These are phyloP conservation scores for Ceratobasidium sp. DNA, from an alignment of 1,284 basidiomycete species.

Conservation along the genomic window DNA sequence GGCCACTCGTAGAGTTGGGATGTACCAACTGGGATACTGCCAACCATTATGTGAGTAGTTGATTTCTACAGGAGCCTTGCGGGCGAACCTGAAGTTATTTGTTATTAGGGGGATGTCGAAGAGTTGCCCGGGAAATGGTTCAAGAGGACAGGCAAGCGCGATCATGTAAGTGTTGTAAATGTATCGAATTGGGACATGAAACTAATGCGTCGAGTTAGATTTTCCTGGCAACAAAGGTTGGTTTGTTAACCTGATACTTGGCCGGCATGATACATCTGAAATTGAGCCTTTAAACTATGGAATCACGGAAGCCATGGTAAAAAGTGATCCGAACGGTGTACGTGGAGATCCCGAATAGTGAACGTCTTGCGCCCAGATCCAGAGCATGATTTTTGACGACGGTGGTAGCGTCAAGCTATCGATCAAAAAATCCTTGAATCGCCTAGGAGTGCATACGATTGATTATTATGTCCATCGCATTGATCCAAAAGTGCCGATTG, in stretches of 20 bases:
- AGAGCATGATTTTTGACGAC: no score
- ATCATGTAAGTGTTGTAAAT: slow-evolving; percentile 35
- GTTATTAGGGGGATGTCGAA: slow-evolving; percentile 8
- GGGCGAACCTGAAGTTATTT: background rate
- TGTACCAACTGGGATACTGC: slow-evolving; percentile 37
- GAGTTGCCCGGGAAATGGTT: slow-evolving; percentile 5
- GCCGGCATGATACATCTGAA: no score
- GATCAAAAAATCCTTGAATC: slow-evolving; percentile 52
- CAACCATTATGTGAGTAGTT: slow-evolving; percentile 14
- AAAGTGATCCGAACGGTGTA: background rate
- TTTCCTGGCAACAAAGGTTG: slow-evolving; percentile 61
- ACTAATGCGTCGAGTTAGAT: no score
- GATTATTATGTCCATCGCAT: slow-evolving; percentile 50
- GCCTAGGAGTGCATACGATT: slow-evolving; percentile 56
- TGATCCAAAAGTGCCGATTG: slow-evolving; percentile 51
- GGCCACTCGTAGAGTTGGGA: slow-evolving; percentile 22
- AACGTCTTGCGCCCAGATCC: background rate
- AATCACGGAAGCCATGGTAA: no score
- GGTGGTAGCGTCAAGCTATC: slow-evolving; percentile 50
- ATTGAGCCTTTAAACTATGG: no score
- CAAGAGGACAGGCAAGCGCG: slow-evolving; percentile 49
- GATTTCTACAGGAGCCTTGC: no score
- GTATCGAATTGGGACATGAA: no score
- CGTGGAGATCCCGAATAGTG: slow-evolving; percentile 27
- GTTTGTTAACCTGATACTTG: background rate